Percentiles rank a stretch among this genome's conserved stretches.
These are phyloP conservation scores for Linnemannia exigua DNA, from an alignment of 192 early-diverging fungal species.

Conservation along the genomic window DNA sequence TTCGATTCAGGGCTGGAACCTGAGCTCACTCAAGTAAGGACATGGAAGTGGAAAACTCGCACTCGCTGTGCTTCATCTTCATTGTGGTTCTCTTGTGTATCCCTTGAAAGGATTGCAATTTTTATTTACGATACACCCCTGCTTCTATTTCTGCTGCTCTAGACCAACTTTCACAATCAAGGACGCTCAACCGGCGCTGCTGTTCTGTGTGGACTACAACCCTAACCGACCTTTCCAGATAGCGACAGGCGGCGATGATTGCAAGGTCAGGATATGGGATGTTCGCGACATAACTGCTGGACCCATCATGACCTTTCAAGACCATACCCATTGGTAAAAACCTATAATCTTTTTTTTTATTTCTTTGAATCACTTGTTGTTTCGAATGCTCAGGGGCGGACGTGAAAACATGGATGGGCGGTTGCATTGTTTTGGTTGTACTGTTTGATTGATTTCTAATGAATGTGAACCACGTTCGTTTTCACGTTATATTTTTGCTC, in stretches of 20 bases:
- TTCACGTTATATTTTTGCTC: background rate
- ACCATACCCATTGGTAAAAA: constrained; percentile 90
- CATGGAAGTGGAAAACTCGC: too few relatives aligned
- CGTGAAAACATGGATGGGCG: too few relatives aligned
- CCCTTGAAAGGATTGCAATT: too few relatives aligned
- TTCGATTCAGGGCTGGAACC: constrained; percentile 79
- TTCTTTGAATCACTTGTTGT: too few relatives aligned
- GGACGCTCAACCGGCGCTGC: constrained; percentile 80
- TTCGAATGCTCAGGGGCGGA: too few relatives aligned
- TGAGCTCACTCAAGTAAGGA: constrained; percentile 65
- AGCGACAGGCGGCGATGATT: constrained; percentile 91
- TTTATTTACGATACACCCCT: background rate
- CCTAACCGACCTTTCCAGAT: constrained; percentile 88
- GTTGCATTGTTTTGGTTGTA: too few relatives aligned
- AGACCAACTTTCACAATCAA: constrained; percentile 64
- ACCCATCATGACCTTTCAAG: constrained; percentile 75
- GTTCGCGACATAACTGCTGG: constrained; percentile 61
- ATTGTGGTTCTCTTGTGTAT: background rate
- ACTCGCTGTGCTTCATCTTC: constrained; percentile 16
- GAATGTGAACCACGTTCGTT: background rate
- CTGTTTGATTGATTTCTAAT: too few relatives aligned
- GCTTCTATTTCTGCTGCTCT: constrained; percentile 24
- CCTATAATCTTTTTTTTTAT: background rate
- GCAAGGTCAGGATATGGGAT: constrained; percentile 93
- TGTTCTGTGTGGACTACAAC: constrained; percentile 88